These are phyloP conservation scores for Plasmodium gonderi DNA, from an alignment of 169 alveolate genomes.

Conservation along the genomic window DNA sequence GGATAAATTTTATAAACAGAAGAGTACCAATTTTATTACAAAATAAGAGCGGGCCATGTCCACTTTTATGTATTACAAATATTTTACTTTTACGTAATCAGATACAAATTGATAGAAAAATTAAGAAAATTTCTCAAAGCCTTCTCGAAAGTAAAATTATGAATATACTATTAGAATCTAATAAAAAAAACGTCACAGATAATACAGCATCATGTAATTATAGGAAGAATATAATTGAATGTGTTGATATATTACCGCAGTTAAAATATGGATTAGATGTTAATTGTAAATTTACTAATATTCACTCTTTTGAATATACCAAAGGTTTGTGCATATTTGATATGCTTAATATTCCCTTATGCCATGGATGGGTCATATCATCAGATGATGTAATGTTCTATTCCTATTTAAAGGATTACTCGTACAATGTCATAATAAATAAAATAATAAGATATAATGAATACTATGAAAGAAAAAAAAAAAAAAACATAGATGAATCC, in stretches of 20 bases:
- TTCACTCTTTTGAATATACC: slow-evolving; percentile 75
- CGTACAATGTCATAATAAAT: slow-evolving; percentile 69
- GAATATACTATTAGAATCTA: slow-evolving; percentile 72
- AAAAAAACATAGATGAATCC: not conserved
- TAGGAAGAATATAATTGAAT: slow-evolving; percentile 72
- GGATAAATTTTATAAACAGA: slow-evolving; percentile 66
- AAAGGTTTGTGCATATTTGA: slow-evolving; percentile 76
- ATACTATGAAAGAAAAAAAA: slow-evolving; percentile 59
- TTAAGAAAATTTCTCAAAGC: slow-evolving; percentile 66
- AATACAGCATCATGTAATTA: slow-evolving; percentile 58
- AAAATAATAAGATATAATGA: slow-evolving; percentile 73
- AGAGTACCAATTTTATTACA: slow-evolving; percentile 71
- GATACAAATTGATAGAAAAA: slow-evolving; percentile 69
- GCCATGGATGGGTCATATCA: slow-evolving; percentile 77
- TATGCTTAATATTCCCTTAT: slow-evolving; percentile 74
- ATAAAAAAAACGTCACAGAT: slow-evolving; percentile 59
- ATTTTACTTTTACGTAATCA: slow-evolving; percentile 71
- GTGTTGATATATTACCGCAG: slow-evolving; percentile 74
- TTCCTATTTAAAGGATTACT: slow-evolving; percentile 74
- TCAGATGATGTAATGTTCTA: slow-evolving; percentile 68
- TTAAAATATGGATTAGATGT: slow-evolving; percentile 77
- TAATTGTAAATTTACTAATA: slow-evolving; percentile 74
- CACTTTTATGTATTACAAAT: slow-evolving; percentile 74
- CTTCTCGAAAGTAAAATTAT: slow-evolving; percentile 53
- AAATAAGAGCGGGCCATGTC: slow-evolving; percentile 77